A percentile compares a stretch with the other conserved stretches of the same genome.
Evolutionary conservation across 148 eudicot genomes (phyloP).

Genomic region (Agrostemma githago): DNA sequence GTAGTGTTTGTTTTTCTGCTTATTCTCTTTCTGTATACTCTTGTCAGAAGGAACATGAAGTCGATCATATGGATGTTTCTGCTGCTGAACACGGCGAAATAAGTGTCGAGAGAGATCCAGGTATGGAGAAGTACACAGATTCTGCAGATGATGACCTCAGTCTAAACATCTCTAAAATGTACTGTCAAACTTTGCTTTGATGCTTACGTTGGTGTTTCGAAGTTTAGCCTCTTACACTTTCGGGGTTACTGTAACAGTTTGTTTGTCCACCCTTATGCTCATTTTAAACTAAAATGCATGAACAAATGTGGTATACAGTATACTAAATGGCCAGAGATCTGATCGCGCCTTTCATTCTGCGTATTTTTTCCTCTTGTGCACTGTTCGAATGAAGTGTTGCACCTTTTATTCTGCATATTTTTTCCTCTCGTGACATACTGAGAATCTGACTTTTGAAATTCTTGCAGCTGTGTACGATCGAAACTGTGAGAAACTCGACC

Average conservation of each 20-base stretch:
- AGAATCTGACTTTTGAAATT: slow-evolving; percentile 11
- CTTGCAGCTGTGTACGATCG: slow-evolving; percentile 63
- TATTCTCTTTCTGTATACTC: slow-evolving; percentile 6
- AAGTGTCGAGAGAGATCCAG: slow-evolving; percentile 35
- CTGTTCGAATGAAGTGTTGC: background rate
- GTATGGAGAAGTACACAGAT: slow-evolving; percentile 27
- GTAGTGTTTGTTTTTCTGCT: slow-evolving; percentile 4
- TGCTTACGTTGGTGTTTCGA: background rate
- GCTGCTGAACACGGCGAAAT: slow-evolving; percentile 37
- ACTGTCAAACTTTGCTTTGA: slow-evolving; percentile 24
- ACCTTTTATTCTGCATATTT: background rate
- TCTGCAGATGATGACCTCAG: slow-evolving; percentile 64
- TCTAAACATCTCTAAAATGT: slow-evolving; percentile 41
- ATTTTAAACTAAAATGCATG: no score
- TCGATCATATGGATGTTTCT: slow-evolving; percentile 49
- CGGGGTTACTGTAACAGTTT: background rate
- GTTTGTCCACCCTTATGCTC: no score
- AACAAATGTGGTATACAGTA: no score
- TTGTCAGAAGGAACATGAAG: slow-evolving; percentile 45
- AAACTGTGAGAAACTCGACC: slow-evolving; percentile 90
- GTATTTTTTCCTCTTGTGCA: no score
- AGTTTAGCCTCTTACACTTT: background rate
- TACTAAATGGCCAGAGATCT: no score
- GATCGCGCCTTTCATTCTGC: no score
- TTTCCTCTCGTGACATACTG: background rate